A percentile compares a stretch with the other conserved stretches of the same genome.
Conservation (phyloP, 2,329 filamentous ascomycete species). For the Lecanoromycetidae sp. region DNA sequence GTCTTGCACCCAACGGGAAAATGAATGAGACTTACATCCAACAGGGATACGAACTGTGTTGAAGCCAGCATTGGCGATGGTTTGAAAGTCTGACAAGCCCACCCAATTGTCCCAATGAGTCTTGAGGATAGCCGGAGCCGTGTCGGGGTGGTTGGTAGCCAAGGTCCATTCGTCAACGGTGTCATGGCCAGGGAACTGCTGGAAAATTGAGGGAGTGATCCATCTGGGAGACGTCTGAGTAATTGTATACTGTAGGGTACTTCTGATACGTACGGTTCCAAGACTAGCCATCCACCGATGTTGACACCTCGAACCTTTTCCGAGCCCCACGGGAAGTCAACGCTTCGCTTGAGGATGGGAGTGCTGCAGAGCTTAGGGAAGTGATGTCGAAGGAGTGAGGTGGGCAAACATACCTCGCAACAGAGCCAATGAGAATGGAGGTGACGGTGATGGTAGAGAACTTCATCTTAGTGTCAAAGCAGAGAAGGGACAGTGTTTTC, state of each 20-base stretch:
- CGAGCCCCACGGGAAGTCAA: constrained; percentile 15
- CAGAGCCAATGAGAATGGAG: neutral
- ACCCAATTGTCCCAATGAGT: constrained; percentile 31
- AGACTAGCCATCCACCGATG: constrained; percentile 80
- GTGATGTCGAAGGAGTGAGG: neutral
- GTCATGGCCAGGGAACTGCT: constrained; percentile 42
- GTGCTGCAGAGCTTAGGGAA: constrained; percentile 1
- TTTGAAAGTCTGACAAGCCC: constrained; percentile 38
- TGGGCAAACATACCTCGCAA: neutral
- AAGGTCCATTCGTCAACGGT: constrained; percentile 87
- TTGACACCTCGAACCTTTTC: constrained; percentile 64
- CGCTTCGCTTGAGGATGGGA: constrained; percentile 10
- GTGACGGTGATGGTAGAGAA: neutral
- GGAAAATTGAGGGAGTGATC: constrained; percentile 85
- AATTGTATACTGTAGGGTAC: neutral
- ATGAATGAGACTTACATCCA: constrained; percentile 28
- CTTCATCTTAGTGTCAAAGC: neutral
- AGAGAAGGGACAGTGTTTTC: neutral
- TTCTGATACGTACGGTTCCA: constrained; percentile 55
- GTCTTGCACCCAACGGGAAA: neutral
- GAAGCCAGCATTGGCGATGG: constrained; percentile 44
- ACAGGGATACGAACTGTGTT: constrained; percentile 49
- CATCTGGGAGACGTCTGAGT: constrained; percentile 29
- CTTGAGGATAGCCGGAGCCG: constrained; percentile 58
- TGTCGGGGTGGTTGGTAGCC: constrained; percentile 54